A percentile compares a stretch with the other conserved stretches of the same genome.
Conservation (phyloP, 768 basidiomycete genomes). For the Boletus eberwhitei region DNA sequence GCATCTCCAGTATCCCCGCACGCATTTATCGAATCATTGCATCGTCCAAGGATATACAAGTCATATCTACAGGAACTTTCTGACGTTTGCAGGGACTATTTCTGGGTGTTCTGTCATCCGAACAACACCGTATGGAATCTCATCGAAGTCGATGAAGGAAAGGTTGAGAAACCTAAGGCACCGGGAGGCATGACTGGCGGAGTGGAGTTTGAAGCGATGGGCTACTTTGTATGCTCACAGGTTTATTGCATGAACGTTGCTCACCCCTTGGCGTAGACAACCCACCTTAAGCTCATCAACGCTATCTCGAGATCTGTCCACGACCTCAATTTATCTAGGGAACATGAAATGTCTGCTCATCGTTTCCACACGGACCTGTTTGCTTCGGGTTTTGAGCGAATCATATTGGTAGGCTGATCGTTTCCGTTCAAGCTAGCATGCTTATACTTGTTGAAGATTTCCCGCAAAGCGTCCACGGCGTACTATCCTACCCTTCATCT, state of each 20-base stretch:
- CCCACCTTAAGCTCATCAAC: constrained; percentile 85
- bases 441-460: constrained; percentile 52
- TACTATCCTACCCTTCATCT: constrained; percentile 96
- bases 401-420: constrained; percentile 65
- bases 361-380: constrained; percentile 86
- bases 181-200: constrained; percentile 99
- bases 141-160: constrained; percentile 74
- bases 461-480: constrained; percentile 89
- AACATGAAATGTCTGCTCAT: constrained; percentile 73
- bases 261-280: constrained; percentile 53
- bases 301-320: constrained; percentile 64
- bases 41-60: constrained; percentile 72
- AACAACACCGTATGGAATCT: constrained; percentile 90
- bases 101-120: constrained; percentile 97
- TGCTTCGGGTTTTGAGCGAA: constrained; percentile 86
- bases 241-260: not conserved
- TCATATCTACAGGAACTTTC: constrained; percentile 79
- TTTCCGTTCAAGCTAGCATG: not conserved
- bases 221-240: constrained; percentile 73
- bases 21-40: constrained; percentile 74
- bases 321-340: constrained; percentile 60
- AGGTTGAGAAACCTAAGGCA: constrained; percentile 86
- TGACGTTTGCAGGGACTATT: constrained; percentile 90
- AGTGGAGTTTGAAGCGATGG: constrained; percentile 97
- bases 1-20: constrained; percentile 65